Percentiles rank a stretch among this genome's conserved stretches.
These are phyloP conservation scores for Saraca asoca DNA, from an alignment of 331 rosid genomes.

Conservation along the genomic window DNA sequence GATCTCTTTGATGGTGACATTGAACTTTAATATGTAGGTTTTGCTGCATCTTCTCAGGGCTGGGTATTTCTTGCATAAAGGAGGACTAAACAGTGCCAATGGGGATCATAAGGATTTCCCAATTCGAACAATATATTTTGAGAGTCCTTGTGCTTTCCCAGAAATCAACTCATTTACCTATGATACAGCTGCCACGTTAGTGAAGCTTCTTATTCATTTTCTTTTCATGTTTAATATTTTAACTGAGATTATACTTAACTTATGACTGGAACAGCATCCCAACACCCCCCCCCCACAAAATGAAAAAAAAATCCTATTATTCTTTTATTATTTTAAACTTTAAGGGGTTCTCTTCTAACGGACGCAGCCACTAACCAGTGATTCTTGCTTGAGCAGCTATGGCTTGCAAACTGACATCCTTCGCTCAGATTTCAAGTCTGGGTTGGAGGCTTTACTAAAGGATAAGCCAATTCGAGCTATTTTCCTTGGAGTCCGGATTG, in stretches of 20 bases:
- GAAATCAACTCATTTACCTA: slow-evolving; percentile 87
- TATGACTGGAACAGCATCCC: background rate
- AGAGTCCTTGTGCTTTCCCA: slow-evolving; percentile 72
- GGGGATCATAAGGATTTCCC: slow-evolving; percentile 67
- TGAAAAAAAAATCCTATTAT: background rate
- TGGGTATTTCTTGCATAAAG: slow-evolving; percentile 75
- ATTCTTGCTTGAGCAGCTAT: slow-evolving; percentile 62
- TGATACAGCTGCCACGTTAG: slow-evolving; percentile 73
- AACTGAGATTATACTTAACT: slow-evolving; percentile 13
- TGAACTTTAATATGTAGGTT: slow-evolving; percentile 61
- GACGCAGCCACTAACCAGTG: slow-evolving; percentile 26
- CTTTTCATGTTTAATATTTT: background rate
- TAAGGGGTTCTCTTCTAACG: slow-evolving; percentile 20
- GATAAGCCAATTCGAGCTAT: slow-evolving; percentile 79
- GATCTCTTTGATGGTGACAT: slow-evolving; percentile 33
- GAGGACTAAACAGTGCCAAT: slow-evolving; percentile 56
- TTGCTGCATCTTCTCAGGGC: slow-evolving; percentile 94
- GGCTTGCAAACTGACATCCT: slow-evolving; percentile 84
- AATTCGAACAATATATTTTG: slow-evolving; percentile 85
- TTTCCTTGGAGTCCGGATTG: slow-evolving; percentile 93
- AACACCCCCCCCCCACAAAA: background rate
- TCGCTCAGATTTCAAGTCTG: slow-evolving; percentile 82
- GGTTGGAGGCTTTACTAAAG: slow-evolving; percentile 83
- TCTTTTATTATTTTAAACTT: slow-evolving; percentile 11
- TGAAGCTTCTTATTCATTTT: slow-evolving; percentile 36